phyloP scores from a whole-genome alignment of 2,329 filamentous ascomycete genomes.

The Monosporascus cannonballus region DNA sequence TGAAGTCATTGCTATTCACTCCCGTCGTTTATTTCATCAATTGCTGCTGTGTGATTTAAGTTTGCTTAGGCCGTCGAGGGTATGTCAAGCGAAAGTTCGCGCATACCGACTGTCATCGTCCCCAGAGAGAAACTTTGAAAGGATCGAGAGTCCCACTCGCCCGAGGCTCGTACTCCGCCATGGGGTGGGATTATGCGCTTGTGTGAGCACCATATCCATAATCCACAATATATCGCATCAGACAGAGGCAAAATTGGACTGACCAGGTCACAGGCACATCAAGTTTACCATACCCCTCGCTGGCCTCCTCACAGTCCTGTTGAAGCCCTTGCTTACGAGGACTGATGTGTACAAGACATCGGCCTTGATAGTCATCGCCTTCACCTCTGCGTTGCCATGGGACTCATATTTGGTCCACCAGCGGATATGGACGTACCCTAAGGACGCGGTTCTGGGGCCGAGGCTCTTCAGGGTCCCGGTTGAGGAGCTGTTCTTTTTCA shows the following conservation, averaged over 20 bases:
- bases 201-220: slow-evolving; percentile 16
- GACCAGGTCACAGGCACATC: slow-evolving; percentile 43
- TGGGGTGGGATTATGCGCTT: slow-evolving; percentile 25
- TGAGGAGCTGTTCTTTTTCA: slow-evolving; percentile 73
- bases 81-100: not conserved
- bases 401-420: slow-evolving; percentile 67
- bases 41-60: no score
- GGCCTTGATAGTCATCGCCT: slow-evolving; percentile 57
- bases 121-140: not conserved
- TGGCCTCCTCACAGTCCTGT: slow-evolving; percentile 49
- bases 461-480: slow-evolving; percentile 59
- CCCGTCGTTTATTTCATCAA: no score
- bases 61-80: no score
- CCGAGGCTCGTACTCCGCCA: slow-evolving; percentile 5
- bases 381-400: slow-evolving; percentile 67
- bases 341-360: slow-evolving; percentile 57
- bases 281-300: slow-evolving; percentile 63
- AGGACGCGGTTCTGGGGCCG: slow-evolving; percentile 55
- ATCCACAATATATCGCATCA: not conserved
- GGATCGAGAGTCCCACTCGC: not conserved
- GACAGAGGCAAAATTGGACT: not conserved
- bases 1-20: no score
- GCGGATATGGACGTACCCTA: slow-evolving; percentile 66
- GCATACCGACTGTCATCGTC: not conserved
- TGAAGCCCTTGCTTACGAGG: slow-evolving; percentile 54